Percentiles rank a stretch among this genome's conserved stretches.
These are phyloP conservation scores for Asterochloris sp. DNA, from an alignment of 139 green algal genomes.

Conservation along the genomic window DNA sequence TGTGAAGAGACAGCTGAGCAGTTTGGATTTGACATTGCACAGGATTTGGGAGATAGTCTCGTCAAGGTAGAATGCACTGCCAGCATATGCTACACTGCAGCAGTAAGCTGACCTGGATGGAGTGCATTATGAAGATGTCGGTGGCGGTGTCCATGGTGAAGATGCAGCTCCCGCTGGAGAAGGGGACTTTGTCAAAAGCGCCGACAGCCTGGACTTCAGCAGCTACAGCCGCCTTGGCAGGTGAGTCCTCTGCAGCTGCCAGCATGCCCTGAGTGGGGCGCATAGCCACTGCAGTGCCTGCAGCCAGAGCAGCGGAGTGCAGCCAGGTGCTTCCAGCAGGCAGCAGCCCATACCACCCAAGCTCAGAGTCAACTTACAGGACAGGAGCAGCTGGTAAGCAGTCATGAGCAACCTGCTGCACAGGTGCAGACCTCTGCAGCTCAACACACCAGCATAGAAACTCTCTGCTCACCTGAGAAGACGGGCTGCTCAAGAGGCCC, in stretches of 20 bases:
- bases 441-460: too few species aligned
- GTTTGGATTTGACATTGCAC: too few species aligned
- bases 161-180: constrained; percentile 51
- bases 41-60: too few species aligned
- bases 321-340: too few species aligned
- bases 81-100: too few species aligned
- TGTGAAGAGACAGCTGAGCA: too few species aligned
- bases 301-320: not conserved
- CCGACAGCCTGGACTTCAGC: constrained; percentile 54
- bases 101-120: constrained; percentile 35
- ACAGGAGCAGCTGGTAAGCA: too few species aligned
- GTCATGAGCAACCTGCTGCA: too few species aligned
- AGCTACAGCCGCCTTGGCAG: constrained; percentile 40
- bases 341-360: too few species aligned
- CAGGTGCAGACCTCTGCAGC: too few species aligned
- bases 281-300: constrained; percentile 32
- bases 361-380: too few species aligned
- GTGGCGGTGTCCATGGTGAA: constrained; percentile 85
- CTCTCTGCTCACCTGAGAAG: constrained; percentile 57
- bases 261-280: constrained; percentile 25
- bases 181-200: constrained; percentile 79
- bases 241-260: constrained; percentile 23
- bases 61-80: too few species aligned
- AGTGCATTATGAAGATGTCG: constrained; percentile 72
- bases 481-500: constrained; percentile 89